These are phyloP conservation scores for Fusarium pseudocircinatum DNA, from an alignment of 2,329 filamentous ascomycete species.

Conservation along the genomic window DNA sequence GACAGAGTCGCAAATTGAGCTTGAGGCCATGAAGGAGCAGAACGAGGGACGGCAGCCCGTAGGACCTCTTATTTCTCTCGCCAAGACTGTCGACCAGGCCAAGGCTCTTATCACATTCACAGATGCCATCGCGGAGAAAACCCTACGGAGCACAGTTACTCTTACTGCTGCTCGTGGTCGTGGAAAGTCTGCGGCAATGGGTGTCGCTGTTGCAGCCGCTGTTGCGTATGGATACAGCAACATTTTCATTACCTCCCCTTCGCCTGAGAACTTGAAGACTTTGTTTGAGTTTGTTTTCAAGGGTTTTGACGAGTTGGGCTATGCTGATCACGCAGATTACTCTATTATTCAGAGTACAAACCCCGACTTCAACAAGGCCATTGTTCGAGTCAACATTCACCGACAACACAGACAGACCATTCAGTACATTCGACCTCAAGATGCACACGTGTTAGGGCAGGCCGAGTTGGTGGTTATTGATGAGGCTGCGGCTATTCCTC, in stretches of 20 bases:
- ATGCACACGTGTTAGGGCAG: constrained; percentile 93
- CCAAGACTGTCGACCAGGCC: constrained; percentile 92
- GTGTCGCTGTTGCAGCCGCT: constrained; percentile 92
- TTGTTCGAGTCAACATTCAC: constrained; percentile 96
- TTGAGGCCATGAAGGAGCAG: constrained; percentile 88
- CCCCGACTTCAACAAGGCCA: constrained; percentile 98
- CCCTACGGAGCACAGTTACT: constrained; percentile 89
- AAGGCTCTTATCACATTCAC: constrained; percentile 97
- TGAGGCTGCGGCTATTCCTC: constrained; percentile 94
- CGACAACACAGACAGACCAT: constrained; percentile 96
- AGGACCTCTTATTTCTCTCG: constrained; percentile 83
- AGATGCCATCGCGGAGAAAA: constrained; percentile 96
- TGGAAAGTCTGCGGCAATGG: constrained; percentile 95
- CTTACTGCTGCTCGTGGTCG: constrained; percentile 93
- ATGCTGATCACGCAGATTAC: constrained; percentile 95
- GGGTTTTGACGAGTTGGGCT: constrained; percentile 93
- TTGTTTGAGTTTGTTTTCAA: constrained; percentile 99
- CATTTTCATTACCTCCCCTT: constrained; percentile 98
- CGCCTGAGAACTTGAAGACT: constrained; percentile 97
- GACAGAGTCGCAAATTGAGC: constrained; percentile 76
- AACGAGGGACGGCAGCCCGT: constrained; percentile 87
- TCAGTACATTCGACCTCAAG: constrained; percentile 97
- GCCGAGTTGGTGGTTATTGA: constrained; percentile 96
- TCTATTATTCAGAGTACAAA: constrained; percentile 98
- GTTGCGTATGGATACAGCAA: constrained; percentile 98